A percentile compares a stretch with the other conserved stretches of the same genome.
These are phyloP conservation scores for Neonectria ditissima DNA, from an alignment of 2,329 filamentous ascomycete genomes.

Conservation along the genomic window DNA sequence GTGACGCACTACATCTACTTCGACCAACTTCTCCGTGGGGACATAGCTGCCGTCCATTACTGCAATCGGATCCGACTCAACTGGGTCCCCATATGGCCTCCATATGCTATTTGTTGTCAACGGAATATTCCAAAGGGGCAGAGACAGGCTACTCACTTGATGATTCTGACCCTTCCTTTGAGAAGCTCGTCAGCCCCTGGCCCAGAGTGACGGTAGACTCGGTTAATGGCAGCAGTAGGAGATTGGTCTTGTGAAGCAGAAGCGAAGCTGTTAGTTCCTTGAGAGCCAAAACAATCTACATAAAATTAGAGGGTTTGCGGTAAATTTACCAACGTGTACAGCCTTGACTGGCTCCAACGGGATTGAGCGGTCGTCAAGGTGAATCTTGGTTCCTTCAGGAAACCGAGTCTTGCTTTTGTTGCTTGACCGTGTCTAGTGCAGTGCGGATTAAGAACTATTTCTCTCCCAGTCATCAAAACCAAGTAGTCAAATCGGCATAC, in stretches of 20 bases:
- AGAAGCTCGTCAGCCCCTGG: conserved; percentile 1
- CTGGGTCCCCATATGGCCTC: neutral
- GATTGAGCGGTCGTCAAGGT: conserved; percentile 10
- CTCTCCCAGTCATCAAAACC: too few relatives aligned
- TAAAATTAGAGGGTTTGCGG: too few relatives aligned
- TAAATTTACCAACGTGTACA: conserved; percentile 5
- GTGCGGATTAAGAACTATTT: neutral
- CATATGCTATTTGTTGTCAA: neutral
- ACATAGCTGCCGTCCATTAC: conserved; percentile 4
- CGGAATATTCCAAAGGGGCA: neutral
- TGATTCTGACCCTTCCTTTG: conserved; percentile 7
- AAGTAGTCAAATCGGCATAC: neutral
- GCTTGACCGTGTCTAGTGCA: conserved; percentile 2
- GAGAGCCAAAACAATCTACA: neutral
- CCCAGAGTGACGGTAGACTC: conserved; percentile 1
- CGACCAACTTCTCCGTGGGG: neutral
- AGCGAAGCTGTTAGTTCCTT: neutral
- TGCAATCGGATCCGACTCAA: neutral
- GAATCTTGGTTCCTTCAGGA: conserved; percentile 2
- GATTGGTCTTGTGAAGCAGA: neutral
- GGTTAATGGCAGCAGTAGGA: neutral
- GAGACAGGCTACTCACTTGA: neutral
- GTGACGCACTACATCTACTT: conserved; percentile 8
- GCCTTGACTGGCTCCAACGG: neutral
- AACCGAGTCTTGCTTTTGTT: neutral